Evolutionary conservation across 1,139 yeast genomes (phyloP).

Genomic region (Yamadazyma atmosphaerica): DNA sequence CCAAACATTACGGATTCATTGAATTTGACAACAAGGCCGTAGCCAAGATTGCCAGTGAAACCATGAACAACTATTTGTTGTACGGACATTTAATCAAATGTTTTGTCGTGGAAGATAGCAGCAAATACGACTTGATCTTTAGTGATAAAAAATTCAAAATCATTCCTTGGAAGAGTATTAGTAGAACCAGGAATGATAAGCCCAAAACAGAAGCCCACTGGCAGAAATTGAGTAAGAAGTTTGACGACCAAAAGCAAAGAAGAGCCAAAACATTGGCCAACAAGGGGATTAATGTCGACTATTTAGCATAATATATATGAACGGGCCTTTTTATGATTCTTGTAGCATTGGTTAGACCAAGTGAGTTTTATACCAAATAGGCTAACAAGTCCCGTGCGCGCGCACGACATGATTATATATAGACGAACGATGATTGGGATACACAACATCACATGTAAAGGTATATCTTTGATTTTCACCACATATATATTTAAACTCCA

Average conservation of each 20-base stretch:
- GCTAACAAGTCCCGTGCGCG: constrained; percentile 3
- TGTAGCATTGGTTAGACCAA: too few relatives aligned
- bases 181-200: constrained; percentile 54
- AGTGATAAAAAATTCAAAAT: constrained; percentile 60
- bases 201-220: constrained; percentile 61
- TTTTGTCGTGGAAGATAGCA: constrained; percentile 51
- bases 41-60: constrained; percentile 86
- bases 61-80: constrained; percentile 91
- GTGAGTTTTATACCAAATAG: neutral
- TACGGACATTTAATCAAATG: constrained; percentile 83
- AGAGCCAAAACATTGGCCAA: constrained; percentile 49
- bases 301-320: constrained; percentile 15
- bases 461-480: too few relatives aligned
- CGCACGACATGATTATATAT: constrained; percentile 9
- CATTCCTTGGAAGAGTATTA: constrained; percentile 63
- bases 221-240: constrained; percentile 47
- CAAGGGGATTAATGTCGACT: constrained; percentile 55
- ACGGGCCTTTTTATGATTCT: too few relatives aligned
- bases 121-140: constrained; percentile 51
- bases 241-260: constrained; percentile 44
- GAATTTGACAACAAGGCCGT: constrained; percentile 71
- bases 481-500: too few relatives aligned
- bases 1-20: constrained; percentile 90
- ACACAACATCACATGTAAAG: constrained; percentile 9
- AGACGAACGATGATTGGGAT: constrained; percentile 9